phyloP scores from a whole-genome alignment of 176 grass and related monocot species.

The Aegilops tauschii region DNA sequence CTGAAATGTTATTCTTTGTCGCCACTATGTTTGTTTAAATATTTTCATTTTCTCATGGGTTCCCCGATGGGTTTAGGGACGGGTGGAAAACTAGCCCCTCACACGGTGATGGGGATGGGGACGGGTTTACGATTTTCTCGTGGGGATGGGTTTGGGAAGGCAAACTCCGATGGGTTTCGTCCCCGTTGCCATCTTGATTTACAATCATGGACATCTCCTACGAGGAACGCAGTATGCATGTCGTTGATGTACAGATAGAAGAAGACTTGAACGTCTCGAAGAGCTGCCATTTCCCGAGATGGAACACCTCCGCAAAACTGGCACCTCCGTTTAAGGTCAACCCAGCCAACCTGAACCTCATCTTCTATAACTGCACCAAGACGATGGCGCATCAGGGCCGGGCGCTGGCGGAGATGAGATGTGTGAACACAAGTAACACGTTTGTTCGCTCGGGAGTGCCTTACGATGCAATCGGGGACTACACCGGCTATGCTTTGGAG shows the following conservation, averaged over 20 bases:
- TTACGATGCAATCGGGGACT: not conserved
- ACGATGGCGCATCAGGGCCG: not conserved
- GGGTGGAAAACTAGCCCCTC: too few species aligned
- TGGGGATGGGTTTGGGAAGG: too few species aligned
- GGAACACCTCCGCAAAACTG: not conserved
- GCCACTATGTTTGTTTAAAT: too few species aligned
- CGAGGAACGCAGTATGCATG: not conserved
- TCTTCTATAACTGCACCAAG: constrained; percentile 31
- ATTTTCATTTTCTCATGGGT: too few species aligned
- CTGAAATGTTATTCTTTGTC: too few species aligned
- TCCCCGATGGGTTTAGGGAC: too few species aligned
- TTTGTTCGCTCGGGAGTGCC: not conserved
- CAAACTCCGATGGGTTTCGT: too few species aligned
- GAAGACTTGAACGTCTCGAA: not conserved
- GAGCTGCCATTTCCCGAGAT: not conserved
- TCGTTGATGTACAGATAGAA: not conserved
- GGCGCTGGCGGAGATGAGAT: not conserved
- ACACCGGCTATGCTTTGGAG: not conserved
- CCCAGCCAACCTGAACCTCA: constrained; percentile 15
- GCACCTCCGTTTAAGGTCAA: constrained; percentile 16
- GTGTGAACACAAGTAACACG: not conserved
- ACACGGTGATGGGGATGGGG: too few species aligned
- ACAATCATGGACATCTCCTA: not conserved
- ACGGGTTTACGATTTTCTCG: too few species aligned
- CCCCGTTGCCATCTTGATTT: too few species aligned